Evolutionary conservation across 1,139 yeast genomes (phyloP).

Genomic region (Kodamaea arcana): DNA sequence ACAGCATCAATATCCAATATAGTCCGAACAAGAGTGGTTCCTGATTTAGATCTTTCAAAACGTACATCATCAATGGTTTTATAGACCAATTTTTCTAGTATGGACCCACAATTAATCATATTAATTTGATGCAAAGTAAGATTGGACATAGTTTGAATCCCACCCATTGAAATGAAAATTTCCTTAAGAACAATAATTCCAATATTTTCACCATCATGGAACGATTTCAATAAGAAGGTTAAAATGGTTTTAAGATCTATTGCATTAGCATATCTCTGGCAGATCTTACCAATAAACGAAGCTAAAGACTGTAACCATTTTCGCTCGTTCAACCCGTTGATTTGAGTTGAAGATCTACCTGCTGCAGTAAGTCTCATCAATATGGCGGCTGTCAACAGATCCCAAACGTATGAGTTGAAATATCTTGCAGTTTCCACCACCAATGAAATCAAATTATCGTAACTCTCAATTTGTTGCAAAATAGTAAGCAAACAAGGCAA

Average conservation of each 20-base stretch:
- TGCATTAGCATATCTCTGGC: slow-evolving; percentile 45
- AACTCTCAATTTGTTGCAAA: slow-evolving; percentile 79
- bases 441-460: slow-evolving; percentile 76
- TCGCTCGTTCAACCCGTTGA: slow-evolving; percentile 76
- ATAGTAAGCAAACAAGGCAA: slow-evolving; percentile 66
- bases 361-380: slow-evolving; percentile 64
- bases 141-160: slow-evolving; percentile 66
- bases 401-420: slow-evolving; percentile 82
- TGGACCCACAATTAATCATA: slow-evolving; percentile 62
- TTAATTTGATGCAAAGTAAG: slow-evolving; percentile 63
- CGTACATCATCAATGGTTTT: slow-evolving; percentile 61
- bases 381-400: slow-evolving; percentile 70
- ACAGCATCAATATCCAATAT: slow-evolving; percentile 46
- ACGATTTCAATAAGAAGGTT: slow-evolving; percentile 57
- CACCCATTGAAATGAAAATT: slow-evolving; percentile 73
- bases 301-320: slow-evolving; percentile 82
- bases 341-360: slow-evolving; percentile 65
- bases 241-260: slow-evolving; percentile 58
- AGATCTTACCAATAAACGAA: slow-evolving; percentile 61
- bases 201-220: slow-evolving; percentile 58
- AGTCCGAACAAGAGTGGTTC: slow-evolving; percentile 47
- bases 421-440: slow-evolving; percentile 79
- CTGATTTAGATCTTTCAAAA: slow-evolving; percentile 45
- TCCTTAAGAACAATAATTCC: slow-evolving; percentile 71
- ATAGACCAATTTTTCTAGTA: slow-evolving; percentile 55